These are phyloP conservation scores for Coleophoma cylindrospora DNA, from an alignment of 2,329 filamentous ascomycete species.

Conservation along the genomic window DNA sequence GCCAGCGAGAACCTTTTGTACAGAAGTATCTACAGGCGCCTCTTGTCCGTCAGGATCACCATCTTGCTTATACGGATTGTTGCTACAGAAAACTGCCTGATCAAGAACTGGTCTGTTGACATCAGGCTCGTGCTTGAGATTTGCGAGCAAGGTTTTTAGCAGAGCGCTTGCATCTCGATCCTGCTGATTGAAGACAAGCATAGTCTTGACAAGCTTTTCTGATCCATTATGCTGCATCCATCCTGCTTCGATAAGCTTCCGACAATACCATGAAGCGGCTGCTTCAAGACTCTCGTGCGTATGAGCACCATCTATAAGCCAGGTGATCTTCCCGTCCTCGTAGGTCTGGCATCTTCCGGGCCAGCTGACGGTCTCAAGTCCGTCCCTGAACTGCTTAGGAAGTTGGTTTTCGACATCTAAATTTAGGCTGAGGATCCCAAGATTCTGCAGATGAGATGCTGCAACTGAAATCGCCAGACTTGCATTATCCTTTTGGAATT, in stretches of 20 bases:
- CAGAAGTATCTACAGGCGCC: conserved; percentile 46
- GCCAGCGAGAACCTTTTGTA: conserved; percentile 59
- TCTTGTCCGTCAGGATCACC: conserved; percentile 19
- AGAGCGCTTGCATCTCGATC: conserved; percentile 69
- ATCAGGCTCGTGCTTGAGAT: background rate
- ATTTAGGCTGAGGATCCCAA: conserved; percentile 19
- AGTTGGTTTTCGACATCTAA: conserved; percentile 27
- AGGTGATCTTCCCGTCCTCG: conserved; percentile 54
- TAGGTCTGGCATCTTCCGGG: conserved; percentile 71
- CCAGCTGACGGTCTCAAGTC: conserved; percentile 69
- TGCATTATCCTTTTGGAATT: conserved; percentile 55
- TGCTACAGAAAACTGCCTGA: conserved; percentile 77
- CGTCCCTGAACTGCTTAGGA: conserved; percentile 60
- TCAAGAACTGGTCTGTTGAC: conserved; percentile 45
- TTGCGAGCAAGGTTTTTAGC: conserved; percentile 53
- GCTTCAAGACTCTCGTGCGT: conserved; percentile 83
- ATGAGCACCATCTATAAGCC: conserved; percentile 94
- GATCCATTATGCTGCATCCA: conserved; percentile 6
- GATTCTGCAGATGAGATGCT: conserved; percentile 39
- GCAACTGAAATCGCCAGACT: conserved; percentile 52
- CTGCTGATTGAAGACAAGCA: conserved; percentile 90
- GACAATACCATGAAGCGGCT: conserved; percentile 75
- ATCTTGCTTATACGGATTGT: conserved; percentile 50
- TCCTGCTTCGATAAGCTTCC: conserved; percentile 23
- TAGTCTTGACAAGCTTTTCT: conserved; percentile 3